Evolutionary conservation across 306 rosid species (phyloP), one percentile per base, ranked within the genome.

Genomic region (Vigna radiata): DNA sequence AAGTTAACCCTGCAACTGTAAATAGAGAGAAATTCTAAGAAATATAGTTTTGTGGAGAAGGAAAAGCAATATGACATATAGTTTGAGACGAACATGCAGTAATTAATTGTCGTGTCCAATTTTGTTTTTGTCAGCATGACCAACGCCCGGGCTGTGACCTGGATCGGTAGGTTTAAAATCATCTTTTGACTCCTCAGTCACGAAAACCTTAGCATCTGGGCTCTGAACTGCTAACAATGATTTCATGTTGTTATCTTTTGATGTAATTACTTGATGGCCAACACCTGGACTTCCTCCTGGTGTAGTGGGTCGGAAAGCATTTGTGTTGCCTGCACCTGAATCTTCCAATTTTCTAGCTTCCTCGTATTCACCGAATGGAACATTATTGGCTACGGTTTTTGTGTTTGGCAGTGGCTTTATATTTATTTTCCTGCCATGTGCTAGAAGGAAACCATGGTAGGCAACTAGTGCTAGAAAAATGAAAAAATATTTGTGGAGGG

Each of bases 201-300:
- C 14, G 4, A 19, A 77, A 65, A 60, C 59, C n/a, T 58, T 13
- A 27, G 5, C 72, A 25, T 44, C 52, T 4, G 77, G 72, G 12
- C 80, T 81, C 16, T 75, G 65, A 78, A 54, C 59, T 5, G 25
- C 63, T 36, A 14, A 56, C 71, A n/a, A 70, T 75, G 43, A 31
- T 18, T 72, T 36, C 48, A 23, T 4, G 0, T 56, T 64, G 10
- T 62, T 46, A 7, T 43, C 33, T 39, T 48, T 39, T 11, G 16
- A 70, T 1, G 61, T 13, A 61, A 68, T 43, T 2, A 25, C 19
- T 60, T 0, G 1, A 58, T 84, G 85, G 15, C 87, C 85, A 73
- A 86, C 88, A 5, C 91, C 90, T 5, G 97, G 97, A 79, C 96
- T 90, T 72, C 37, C 77, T 29, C 92, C 91, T 5, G 91, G 91